These are phyloP conservation scores for Murraya koenigii DNA, from an alignment of 345 rosid species.

Conservation along the genomic window DNA sequence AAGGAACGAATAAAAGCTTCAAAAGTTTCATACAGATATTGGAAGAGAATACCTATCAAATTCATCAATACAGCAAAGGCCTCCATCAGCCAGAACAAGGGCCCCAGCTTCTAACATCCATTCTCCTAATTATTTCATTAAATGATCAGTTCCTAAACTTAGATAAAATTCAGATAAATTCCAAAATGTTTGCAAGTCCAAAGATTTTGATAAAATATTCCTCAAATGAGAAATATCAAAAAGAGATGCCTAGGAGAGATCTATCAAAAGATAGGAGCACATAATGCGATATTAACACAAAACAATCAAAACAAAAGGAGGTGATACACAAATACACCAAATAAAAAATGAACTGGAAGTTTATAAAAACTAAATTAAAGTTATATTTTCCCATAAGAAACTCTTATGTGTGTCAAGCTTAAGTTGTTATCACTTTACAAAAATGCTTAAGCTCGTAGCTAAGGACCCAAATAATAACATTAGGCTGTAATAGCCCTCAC, in stretches of 20 bases:
- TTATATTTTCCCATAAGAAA: neutral
- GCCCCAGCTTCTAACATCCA: slow-evolving; percentile 99
- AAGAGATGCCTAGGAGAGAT: neutral
- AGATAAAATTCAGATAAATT: slow-evolving; percentile 7
- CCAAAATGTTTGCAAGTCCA: neutral
- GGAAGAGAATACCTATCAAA: slow-evolving; percentile 69
- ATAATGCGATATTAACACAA: neutral
- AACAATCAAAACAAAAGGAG: neutral
- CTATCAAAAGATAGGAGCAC: too few species aligned
- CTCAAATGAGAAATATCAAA: neutral
- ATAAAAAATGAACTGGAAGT: neutral
- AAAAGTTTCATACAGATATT: too few species aligned
- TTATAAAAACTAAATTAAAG: neutral
- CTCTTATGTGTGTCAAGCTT: neutral
- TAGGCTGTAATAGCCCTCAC: too few species aligned
- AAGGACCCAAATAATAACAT: neutral
- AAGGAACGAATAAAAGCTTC: neutral
- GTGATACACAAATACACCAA: neutral
- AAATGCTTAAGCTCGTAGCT: neutral
- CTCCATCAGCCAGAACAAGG: slow-evolving; percentile 97
- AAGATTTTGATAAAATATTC: neutral
- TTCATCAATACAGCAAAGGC: slow-evolving; percentile 96
- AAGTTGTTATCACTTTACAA: neutral
- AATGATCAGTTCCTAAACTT: slow-evolving; percentile 7
- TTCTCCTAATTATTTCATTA: slow-evolving; percentile 53